Conservation (phyloP, 1,139 yeast species). For the Spencermartinsiella ligniputridi region DNA sequence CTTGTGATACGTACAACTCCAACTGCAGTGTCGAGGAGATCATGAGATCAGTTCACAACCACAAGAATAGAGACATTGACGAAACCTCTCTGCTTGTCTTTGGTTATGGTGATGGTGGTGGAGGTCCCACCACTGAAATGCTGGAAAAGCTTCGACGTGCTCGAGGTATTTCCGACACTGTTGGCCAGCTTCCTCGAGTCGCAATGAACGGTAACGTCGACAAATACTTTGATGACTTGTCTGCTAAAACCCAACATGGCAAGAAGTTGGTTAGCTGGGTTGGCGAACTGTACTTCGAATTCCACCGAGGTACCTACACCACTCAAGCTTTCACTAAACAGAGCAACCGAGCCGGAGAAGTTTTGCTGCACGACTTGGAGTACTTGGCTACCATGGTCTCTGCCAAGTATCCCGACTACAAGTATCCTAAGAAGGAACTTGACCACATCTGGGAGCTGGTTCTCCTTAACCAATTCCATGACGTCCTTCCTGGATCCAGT, state of each 20-base stretch:
- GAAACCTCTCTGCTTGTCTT: slow-evolving; percentile 67
- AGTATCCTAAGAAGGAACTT: slow-evolving; percentile 63
- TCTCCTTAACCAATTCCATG: slow-evolving; percentile 86
- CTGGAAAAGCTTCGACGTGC: slow-evolving; percentile 82
- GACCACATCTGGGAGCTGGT: slow-evolving; percentile 78
- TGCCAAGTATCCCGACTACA: slow-evolving; percentile 51
- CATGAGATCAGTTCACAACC: slow-evolving; percentile 66
- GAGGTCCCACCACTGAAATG: slow-evolving; percentile 93
- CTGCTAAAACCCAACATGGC: slow-evolving; percentile 59
- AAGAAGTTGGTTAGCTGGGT: slow-evolving; percentile 71
- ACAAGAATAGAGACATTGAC: slow-evolving; percentile 71
- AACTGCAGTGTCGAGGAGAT: slow-evolving; percentile 87
- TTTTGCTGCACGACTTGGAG: slow-evolving; percentile 75
- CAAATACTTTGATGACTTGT: slow-evolving; percentile 39
- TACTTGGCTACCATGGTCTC: slow-evolving; percentile 59
- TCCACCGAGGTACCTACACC: slow-evolving; percentile 93
- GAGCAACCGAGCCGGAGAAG: slow-evolving; percentile 68
- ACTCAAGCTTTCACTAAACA: slow-evolving; percentile 81
- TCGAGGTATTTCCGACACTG: slow-evolving; percentile 75
- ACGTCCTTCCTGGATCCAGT: slow-evolving; percentile 89
- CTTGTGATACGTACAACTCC: slow-evolving; percentile 90
- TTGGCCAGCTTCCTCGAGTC: slow-evolving; percentile 71
- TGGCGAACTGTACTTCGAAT: slow-evolving; percentile 89
- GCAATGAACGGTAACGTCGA: slow-evolving; percentile 33
- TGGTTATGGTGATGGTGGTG: slow-evolving; percentile 97